Base-by-base conservation (phyloP, 768 basidiomycete species). In the Crassisporium funariophilum region DNA sequence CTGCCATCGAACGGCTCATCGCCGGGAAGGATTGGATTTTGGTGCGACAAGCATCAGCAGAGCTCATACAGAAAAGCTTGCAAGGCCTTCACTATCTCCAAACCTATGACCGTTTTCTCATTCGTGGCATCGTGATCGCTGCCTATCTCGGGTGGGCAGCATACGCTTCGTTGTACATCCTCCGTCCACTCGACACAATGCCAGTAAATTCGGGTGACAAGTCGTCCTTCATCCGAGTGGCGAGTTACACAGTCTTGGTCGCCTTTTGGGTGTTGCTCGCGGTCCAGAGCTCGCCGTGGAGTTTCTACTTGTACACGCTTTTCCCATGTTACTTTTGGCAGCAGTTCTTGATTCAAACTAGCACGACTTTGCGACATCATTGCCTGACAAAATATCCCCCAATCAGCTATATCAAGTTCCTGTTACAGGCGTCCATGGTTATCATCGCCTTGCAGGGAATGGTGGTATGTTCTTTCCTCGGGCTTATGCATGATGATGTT, bases 241-340 rank as follows among this genome's bases (percentile, higher is more conserved):
- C 52, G 53, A 58, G 68, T 55, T 49, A 52, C 25, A 15, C 55
- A 38, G 39, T 56, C 3, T 34, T 78, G 5, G 19, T 66, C 7
- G 62, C 58, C 2, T 80, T 76, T 43, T 82, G 77, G 69, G 46
- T 41, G 0, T 56, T 76, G 9, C 89, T 91, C 58, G 71, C 70
- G 29, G 34, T 83, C n/a, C 87, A 91, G 57, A 68, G 63, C 17
- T 81, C 83, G 0, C 86, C 89, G 0, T 79, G 74, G 77, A 81
- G 82, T 3, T 88, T 89, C 57, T 91, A 86, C 58, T 46, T 88
- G 33, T 94, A 94, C 57, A 74, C 83, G 25, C 60, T 75, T 4
- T 91, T 91, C 51, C 88, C 91, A 0, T 75, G 78, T 23, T 91
- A 81, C 66, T 92, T 92, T 62, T 90, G 88, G 88, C 72, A 73